phyloP scores from a whole-genome alignment of 1,284 basidiomycete genomes.

The Papiliotrema flavescens region DNA sequence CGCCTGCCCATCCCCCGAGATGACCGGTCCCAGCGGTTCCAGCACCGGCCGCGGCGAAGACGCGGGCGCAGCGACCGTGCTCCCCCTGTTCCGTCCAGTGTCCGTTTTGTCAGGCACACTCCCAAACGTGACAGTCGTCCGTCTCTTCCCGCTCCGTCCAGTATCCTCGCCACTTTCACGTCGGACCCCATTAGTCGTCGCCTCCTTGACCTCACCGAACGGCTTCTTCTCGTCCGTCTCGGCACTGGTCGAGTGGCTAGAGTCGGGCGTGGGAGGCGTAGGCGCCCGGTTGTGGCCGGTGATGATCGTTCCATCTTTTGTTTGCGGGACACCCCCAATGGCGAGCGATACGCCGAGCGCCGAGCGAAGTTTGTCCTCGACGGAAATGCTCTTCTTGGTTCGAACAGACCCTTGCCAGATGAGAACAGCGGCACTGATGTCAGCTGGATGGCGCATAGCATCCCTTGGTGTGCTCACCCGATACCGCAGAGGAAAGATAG shows the following conservation, averaged over 20 bases:
- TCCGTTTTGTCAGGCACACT: not conserved
- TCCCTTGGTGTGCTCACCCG: conserved; percentile 28
- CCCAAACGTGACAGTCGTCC: not conserved
- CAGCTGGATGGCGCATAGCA: not conserved
- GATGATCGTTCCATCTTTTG: not conserved
- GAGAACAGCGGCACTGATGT: conserved; percentile 60
- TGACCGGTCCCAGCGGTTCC: not conserved
- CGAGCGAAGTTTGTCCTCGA: conserved; percentile 64
- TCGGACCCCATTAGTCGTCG: not conserved
- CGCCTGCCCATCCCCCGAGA: not conserved
- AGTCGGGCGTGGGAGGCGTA: not conserved
- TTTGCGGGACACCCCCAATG: conserved; percentile 7
- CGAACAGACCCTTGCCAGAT: conserved; percentile 69
- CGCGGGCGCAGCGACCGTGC: not conserved
- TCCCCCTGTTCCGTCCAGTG: not conserved
- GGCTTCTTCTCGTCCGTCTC: not conserved
- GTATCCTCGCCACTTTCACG: not conserved
- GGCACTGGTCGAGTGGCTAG: not conserved
- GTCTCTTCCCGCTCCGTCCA: not conserved
- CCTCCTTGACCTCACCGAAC: not conserved
- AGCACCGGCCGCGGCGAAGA: too few relatives aligned
- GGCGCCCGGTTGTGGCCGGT: not conserved
- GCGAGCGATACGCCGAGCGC: conserved; percentile 56
- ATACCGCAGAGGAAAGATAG: conserved; percentile 76
- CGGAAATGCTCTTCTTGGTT: conserved; percentile 71